Base-by-base conservation (phyloP, 352 stramenopile species). In the Globisporangium viniferum region DNA sequence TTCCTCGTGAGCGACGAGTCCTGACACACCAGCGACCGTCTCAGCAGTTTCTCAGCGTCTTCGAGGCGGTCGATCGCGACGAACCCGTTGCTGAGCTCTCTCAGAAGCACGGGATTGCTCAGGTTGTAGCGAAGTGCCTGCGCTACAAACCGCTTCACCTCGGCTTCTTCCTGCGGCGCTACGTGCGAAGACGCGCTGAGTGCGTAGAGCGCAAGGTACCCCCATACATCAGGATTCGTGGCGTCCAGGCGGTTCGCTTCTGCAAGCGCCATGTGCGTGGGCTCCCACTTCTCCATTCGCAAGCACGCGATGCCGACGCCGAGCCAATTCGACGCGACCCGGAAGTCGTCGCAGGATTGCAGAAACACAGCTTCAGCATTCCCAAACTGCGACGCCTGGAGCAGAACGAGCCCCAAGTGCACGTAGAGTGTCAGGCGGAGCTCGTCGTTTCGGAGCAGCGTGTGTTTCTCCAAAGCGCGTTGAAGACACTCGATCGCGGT, bases 21-120 rank as follows among this genome's bases (percentile, higher is more conserved):
- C 33, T 89, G 80, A 18, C 77, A 82, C 20, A 76, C 75, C 18
- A 95, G 73, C 36, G 86, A 87, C 3, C 86, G 80, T 20, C 82
- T 80, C 39, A 95, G 71, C 31, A 95, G 66, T 35, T 69, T 75
- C 64, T 95, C 88, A 6, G 88, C 88, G 24, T 84, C 77, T 71
- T 93, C 86, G 1, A 95, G 79, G 1, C 82, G 79, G 67, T 95
- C 88, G 55, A 91, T 81, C 31, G 88, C 82, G 7, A 95, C 79
- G 33, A 91, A 94, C 33, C 74, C 82, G 70, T 81, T 94, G 73
- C 88, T 92, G n/a, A 95, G 80, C 48, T 95, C 88, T 12, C 88
- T 76, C 35, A 93, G 70, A 27, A 95, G 71, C 33, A 70, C 81
- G 0, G 82, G 77, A 56, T 89, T 94, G 55, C 74, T 81, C 62